Percentiles rank a stretch among this genome's conserved stretches.
Conservation (phyloP, 768 basidiomycete species). For the Daedalea quercina region DNA sequence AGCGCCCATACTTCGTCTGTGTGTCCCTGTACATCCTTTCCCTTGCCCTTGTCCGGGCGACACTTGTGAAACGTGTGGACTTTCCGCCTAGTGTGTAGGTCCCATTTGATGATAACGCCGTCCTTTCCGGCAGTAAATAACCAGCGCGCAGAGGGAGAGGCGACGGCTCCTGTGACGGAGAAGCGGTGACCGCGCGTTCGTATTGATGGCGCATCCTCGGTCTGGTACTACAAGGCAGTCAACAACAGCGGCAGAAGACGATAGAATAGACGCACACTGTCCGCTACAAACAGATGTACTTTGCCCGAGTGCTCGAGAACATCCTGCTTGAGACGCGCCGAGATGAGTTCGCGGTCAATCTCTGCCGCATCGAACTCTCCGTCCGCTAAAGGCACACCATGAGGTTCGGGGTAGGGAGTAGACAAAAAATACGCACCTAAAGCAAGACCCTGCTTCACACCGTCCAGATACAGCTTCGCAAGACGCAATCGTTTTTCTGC, state of each 20-base stretch:
- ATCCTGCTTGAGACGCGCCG: conserved; percentile 85
- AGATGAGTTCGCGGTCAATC: conserved; percentile 89
- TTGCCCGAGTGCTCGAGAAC: conserved; percentile 87
- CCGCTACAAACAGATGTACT: conserved; percentile 75
- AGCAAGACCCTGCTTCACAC: conserved; percentile 66
- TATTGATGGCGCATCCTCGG: conserved; percentile 44
- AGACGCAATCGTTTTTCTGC: conserved; percentile 89
- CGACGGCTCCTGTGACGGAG: conserved; percentile 75
- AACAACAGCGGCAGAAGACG: neutral
- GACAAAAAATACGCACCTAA: conserved; percentile 12
- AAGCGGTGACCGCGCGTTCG: conserved; percentile 66
- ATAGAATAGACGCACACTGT: conserved; percentile 42
- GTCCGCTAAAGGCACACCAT: conserved; percentile 43
- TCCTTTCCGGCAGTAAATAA: conserved; percentile 93
- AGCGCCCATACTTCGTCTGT: conserved; percentile 80
- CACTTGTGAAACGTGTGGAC: conserved; percentile 54
- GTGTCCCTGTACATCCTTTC: conserved; percentile 59
- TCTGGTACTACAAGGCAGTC: conserved; percentile 44
- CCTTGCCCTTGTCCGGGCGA: conserved; percentile 50
- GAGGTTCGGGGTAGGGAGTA: neutral
- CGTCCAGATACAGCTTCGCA: conserved; percentile 85
- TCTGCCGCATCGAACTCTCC: conserved; percentile 95
- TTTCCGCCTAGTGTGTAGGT: conserved; percentile 58
- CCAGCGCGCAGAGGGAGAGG: conserved; percentile 61
- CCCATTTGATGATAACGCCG: conserved; percentile 84